Base-by-base conservation (phyloP, 257 asterid genomes). In the Petunia secreta region DNA sequence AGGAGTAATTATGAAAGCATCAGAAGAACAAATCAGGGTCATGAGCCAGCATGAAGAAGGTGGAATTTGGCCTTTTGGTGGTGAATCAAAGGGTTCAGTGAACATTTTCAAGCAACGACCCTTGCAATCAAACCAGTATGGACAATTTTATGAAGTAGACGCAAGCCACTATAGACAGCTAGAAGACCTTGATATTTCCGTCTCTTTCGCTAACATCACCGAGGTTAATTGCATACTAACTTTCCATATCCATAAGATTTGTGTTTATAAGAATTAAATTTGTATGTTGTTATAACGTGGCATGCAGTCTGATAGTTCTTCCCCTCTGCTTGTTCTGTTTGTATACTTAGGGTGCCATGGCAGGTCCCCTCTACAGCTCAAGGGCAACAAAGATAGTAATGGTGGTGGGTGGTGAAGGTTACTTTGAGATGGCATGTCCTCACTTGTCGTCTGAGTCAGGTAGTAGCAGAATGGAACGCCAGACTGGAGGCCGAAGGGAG, bases 351-450 rank as follows among this genome's bases (percentile, higher is more conserved):
- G 98, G 98, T 36, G 90, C 87, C 1, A 94, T 94, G 98, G 50
- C 67, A 0, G 88, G 87, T 66, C 95, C 91, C 0, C 0, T 62
- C 3, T 94, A 86, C 84, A 87, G 82, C 86, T 90, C 98, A 0
- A 87, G 78, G 88, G 84, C 91, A 2, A 87, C 94, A 1, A 89
- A 85, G 80, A 67, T 93, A 40, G 1, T 41, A 0, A 0, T 84
- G 0, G 96, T 92, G 6, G 63, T 84, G 0, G 86, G 82, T 0
- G 98, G 97, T 1, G 89, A 90, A 73, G 98, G 98, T 11, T 87
- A 84, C 86, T 82, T 87, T 8, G 94, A 93, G 77, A 91, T 94
- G 95, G 95, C 94, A 1, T 88, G 92, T 58, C 97, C 98, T 0
- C 96, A 91, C 79, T 50, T 89, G 53, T 69, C 93, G 0, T 81